Base-by-base conservation (phyloP, 1,284 basidiomycete species). In the Taiwanofungus camphoratus region DNA sequence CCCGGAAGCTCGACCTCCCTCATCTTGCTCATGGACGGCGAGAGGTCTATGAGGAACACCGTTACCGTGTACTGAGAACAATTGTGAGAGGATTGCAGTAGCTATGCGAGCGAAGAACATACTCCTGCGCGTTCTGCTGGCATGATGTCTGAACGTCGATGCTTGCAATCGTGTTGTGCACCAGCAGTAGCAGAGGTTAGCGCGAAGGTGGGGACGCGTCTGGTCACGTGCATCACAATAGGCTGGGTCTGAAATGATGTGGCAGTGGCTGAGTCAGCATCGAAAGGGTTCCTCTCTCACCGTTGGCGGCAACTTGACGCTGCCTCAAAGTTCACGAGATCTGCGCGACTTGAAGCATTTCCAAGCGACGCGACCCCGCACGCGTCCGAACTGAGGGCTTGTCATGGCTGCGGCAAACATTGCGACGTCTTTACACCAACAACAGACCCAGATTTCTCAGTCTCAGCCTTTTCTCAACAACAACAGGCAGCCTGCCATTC, bases 1-100 rank as follows among this genome's bases (percentile, higher is more conserved):
- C 69, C 70, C 4, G 82, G 73, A 23, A 88, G 65, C 33, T 79
- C 70, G 36, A 84, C 70, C 4, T 67, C 68, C 44, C 80, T 69
- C 43, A 67, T 62, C 44, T 73, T 77, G 15, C 76, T 83, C 92
- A 96, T 95, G 30, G 89, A 82, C 41, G 85, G 77, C 2, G 90
- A 93, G 36, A 88, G 70, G 69, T 96, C 93, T 56, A 96, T 68
- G 58, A 92, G 74, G 59, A 92, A 96, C 76, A 90, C 82, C 15
- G 83, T 86, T 4, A 84, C 86, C 1, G 85, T 87, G 57, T 82
- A 89, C 87, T 89, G 50, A 18, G 9, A 5, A 3, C 5, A 11
- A 13, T 3, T 6, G 24, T 13, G 13, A 6, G 11, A 19, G 23
- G 22, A 36, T n/a, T 19, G 21, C 5, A 31, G 6, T 31, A 8